Base-by-base conservation (phyloP, 495 filamentous ascomycete species). In the Penicillium longicatenatum region DNA sequence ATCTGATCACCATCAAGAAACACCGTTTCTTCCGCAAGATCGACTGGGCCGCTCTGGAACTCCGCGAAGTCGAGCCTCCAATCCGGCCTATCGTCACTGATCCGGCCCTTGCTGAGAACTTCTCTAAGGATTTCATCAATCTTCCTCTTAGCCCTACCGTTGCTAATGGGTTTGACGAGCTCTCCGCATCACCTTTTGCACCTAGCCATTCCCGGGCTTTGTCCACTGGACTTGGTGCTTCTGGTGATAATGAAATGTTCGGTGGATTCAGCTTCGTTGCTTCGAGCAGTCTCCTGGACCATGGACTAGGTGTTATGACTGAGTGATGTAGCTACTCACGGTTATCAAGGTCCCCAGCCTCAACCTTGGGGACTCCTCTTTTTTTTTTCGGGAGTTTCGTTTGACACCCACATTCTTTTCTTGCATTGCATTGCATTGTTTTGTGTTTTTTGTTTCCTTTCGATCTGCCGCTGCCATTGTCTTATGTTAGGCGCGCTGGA, bases 1-100 rank as follows among this genome's bases (percentile, higher is more conserved):
- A 98, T 54, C 71, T 98, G 26, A 74, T 82, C 30, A 89, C 77
- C 7, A 93, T 98, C 71, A 97, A 96, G 82, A 86, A 86, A 46
- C 94, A 98, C 65, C 86, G 94, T 19, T 98, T 98, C 79, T 98
- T 98, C 83, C 83, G 90, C 53, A 93, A 91, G 75, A 92, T 98
- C 64, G 87, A 98, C 77, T 98, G 94, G 94, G 84, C 82, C 68
- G 83, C 82, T 50, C 80, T 98, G 14, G 90, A 87, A 49, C 79
- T 81, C 39, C 81, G 93, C 43, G 90, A 97, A 66, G 51, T 96
- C 47, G 84, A 87, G 44, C 86, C 94, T 5, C 94, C 94, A 1
- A 97, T 98, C 61, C 82, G 88, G 65, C 94, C 94, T 3, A 75
- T 97, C 58, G 90, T 98, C 59, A 97, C 94, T 0, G 91, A 98